phyloP scores from a whole-genome alignment of 108 stramenopile genomes.

The Aurantiochytrium sp. region DNA sequence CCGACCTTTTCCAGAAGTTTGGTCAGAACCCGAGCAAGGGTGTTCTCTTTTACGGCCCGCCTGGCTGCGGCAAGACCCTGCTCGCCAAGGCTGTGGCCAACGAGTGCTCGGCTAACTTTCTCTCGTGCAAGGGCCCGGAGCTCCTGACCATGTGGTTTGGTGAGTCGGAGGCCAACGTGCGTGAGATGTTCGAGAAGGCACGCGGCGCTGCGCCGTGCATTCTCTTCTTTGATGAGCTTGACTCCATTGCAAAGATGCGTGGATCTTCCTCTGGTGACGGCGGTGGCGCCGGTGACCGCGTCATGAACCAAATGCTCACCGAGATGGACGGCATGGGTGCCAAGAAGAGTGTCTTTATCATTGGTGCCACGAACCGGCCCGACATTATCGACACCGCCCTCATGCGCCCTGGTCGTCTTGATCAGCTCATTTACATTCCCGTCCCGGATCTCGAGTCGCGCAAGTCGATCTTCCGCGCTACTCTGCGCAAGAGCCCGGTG shows the following conservation, averaged over 20 bases:
- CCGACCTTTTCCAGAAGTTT: slow-evolving; percentile 98
- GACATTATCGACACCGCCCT: slow-evolving; percentile 99
- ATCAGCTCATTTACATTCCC: slow-evolving; percentile 99
- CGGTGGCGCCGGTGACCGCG: slow-evolving; percentile 99
- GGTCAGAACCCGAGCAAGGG: slow-evolving; percentile 96
- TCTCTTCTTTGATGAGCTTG: slow-evolving; percentile 99
- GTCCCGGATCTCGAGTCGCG: slow-evolving; percentile 97
- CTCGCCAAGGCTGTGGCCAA: slow-evolving; percentile 99
- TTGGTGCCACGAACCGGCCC: slow-evolving; percentile 96
- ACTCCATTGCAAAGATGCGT: slow-evolving; percentile 95
- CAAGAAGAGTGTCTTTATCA: slow-evolving; percentile 99
- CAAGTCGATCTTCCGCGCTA: slow-evolving; percentile 87
- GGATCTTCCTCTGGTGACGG: slow-evolving; percentile 87
- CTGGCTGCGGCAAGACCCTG: slow-evolving; percentile 99
- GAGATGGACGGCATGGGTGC: slow-evolving; percentile 99
- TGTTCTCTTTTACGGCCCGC: slow-evolving; percentile 99
- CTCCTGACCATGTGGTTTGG: slow-evolving; percentile 99
- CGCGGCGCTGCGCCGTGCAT: slow-evolving; percentile 98
- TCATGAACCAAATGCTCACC: slow-evolving; percentile 99
- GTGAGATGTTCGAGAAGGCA: slow-evolving; percentile 99
- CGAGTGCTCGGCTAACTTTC: slow-evolving; percentile 98
- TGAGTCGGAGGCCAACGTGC: slow-evolving; percentile 98
- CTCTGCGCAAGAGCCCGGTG: slow-evolving; percentile 91
- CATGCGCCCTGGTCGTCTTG: slow-evolving; percentile 98
- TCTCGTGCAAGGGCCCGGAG: slow-evolving; percentile 98